Conservation (phyloP, 129 eudicot genomes). For the Centella asiatica region DNA sequence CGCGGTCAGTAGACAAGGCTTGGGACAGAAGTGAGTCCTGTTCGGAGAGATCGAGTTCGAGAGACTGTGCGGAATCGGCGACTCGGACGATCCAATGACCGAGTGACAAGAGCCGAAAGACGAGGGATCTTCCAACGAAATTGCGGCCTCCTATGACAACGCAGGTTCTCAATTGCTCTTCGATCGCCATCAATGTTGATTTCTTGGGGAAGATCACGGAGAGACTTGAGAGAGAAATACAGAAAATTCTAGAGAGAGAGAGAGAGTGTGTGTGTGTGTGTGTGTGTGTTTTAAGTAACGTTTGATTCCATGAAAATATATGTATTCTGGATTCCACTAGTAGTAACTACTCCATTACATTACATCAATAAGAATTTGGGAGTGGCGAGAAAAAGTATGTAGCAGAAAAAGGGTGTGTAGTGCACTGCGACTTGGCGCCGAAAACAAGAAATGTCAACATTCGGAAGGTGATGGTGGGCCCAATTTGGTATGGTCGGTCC, state of each 20-base stretch:
- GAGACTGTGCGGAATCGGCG: slow-evolving; percentile 64
- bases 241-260: too few species aligned
- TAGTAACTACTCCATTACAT: background rate
- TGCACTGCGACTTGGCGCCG: slow-evolving; percentile 4
- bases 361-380: background rate
- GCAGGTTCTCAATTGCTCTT: slow-evolving; percentile 35
- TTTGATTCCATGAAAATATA: too few species aligned
- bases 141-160: slow-evolving; percentile 71
- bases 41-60: slow-evolving; percentile 36
- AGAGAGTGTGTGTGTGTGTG: background rate
- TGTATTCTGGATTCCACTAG: background rate
- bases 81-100: slow-evolving; percentile 79
- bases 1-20: slow-evolving; percentile 60
- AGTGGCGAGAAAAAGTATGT: background rate
- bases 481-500: background rate
- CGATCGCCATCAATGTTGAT: slow-evolving; percentile 29
- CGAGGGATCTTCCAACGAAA: slow-evolving; percentile 64
- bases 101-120: slow-evolving; percentile 43
- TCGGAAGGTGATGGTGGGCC: background rate
- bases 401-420: background rate
- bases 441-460: slow-evolving; percentile 6
- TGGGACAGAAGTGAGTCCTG: slow-evolving; percentile 38
- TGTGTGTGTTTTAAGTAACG: background rate
- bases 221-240: background rate
- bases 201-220: background rate